Percentiles rank a stretch among this genome's conserved stretches.
Conservation (phyloP, 2,329 filamentous ascomycete genomes). For the Diaporthe humulicola region DNA sequence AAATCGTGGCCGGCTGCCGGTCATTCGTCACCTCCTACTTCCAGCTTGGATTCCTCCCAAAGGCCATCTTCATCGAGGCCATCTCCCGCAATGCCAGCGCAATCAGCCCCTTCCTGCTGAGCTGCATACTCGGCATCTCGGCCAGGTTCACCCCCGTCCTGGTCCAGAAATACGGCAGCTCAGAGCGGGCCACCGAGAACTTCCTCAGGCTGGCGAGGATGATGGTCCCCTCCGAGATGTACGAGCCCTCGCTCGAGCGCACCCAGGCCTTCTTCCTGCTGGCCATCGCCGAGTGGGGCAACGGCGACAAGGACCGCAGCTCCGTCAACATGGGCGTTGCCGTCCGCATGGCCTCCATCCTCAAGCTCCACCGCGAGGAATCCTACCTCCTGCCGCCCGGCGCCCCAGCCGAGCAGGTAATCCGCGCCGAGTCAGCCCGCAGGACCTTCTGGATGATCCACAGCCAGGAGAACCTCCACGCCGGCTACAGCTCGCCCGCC, state of each 20-base stretch:
- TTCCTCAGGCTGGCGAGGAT: conserved; percentile 45
- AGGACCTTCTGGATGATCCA: conserved; percentile 55
- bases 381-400: conserved; percentile 47
- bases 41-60: conserved; percentile 51
- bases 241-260: conserved; percentile 45
- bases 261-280: conserved; percentile 51
- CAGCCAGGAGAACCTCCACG: conserved; percentile 53
- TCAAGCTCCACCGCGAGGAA: conserved; percentile 53
- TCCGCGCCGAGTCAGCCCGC: conserved; percentile 50
- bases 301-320: conserved; percentile 49
- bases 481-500: conserved; percentile 49
- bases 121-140: conserved; percentile 48
- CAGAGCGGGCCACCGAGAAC: conserved; percentile 45
- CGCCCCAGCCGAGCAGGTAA: conserved; percentile 47
- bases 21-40: conserved; percentile 49
- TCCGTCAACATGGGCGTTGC: conserved; percentile 55
- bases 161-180: conserved; percentile 43
- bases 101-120: conserved; percentile 48
- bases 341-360: conserved; percentile 51
- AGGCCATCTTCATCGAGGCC: conserved; percentile 48
- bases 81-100: conserved; percentile 42
- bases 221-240: conserved; percentile 48
- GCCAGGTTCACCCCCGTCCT: conserved; percentile 49
- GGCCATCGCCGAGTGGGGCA: conserved; percentile 51
- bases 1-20: conserved; percentile 48